Base-by-base conservation (phyloP, 2,329 filamentous ascomycete genomes). In the Phyllosticta capitalensis region DNA sequence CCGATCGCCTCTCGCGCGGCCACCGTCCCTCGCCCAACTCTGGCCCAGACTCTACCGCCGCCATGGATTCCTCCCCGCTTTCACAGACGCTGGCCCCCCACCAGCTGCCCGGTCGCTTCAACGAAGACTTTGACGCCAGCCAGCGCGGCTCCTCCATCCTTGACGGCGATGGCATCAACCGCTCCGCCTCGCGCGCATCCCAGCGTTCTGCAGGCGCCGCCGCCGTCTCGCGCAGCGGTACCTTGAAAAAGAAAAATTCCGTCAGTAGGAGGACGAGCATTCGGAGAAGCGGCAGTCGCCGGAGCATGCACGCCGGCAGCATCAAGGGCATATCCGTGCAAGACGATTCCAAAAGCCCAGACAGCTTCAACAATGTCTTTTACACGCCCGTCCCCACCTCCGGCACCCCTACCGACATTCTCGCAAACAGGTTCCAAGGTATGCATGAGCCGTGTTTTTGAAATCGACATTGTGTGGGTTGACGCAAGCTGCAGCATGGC, bases 361-460 rank as follows among this genome's bases (percentile, higher is more conserved):
- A 87, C 61, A 85, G 90, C 69, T 79, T 81, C 65, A 88, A 92
- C 70, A 96, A 89, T 74, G 90, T 88, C 51, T 96, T 96, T 71
- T 87, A 86, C 71, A 91, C 90, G 54, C 94, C 94, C 1, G 87
- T 99, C 33, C 94, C 92, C 2, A 96, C 90, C 5, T 83, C 83
- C 19, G 90, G 90, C 3, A 91, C 86, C 56, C 94, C 94, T 1
- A 97, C 94, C 1, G 92, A 97, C 61, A 81, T 89, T 55, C 80
- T 99, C 28, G 88, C 90, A 51, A 89, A 85, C 66, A 84, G 94
- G 58, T 99, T 99, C 71, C 89, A 96, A 79, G 83, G 91, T 91
- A 80, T 62, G 83, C 69, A 22, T 38, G 22, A 9, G 1, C 6
- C 21, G 20, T 5, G 7, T 33, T 21, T n/a, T 21, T 26, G 26